Conservation (phyloP, 177 flowering plant species). For the Tripterygium wilfordii region DNA sequence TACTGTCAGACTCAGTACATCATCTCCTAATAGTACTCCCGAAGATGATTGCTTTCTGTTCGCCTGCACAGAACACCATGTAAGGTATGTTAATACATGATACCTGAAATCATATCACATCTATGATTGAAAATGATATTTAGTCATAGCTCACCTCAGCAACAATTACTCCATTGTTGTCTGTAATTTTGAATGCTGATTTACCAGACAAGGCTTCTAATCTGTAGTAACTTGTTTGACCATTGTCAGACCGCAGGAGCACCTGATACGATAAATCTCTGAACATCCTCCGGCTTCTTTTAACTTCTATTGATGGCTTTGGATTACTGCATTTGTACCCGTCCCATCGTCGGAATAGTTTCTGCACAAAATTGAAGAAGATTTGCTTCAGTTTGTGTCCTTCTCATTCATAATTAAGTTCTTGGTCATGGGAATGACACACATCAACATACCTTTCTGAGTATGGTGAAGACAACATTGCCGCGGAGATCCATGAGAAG, state of each 20-base stretch:
- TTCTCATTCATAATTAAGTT: too few species aligned
- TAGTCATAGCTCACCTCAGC: constrained; percentile 3
- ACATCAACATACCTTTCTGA: constrained; percentile 48
- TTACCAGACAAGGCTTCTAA: constrained; percentile 1
- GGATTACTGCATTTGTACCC: background rate
- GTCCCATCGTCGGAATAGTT: background rate
- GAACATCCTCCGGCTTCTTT: background rate
- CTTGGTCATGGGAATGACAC: too few species aligned
- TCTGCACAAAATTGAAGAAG: constrained; percentile 6
- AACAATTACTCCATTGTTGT: background rate
- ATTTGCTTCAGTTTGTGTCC: too few species aligned
- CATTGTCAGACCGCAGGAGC: background rate
- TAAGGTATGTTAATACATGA: too few species aligned
- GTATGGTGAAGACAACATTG: constrained; percentile 43
- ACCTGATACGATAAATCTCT: background rate
- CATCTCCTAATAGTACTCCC: constrained; percentile 6
- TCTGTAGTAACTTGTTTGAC: background rate
- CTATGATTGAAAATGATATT: too few species aligned
- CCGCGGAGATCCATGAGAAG: constrained; percentile 66
- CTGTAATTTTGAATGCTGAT: constrained; percentile 1
- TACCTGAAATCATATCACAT: too few species aligned
- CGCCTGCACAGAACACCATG: constrained; percentile 1
- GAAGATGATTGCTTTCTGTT: background rate
- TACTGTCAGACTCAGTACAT: background rate
- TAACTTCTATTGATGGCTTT: background rate